phyloP scores from a whole-genome alignment of 116 monocot genomes.

The Iris pallida region DNA sequence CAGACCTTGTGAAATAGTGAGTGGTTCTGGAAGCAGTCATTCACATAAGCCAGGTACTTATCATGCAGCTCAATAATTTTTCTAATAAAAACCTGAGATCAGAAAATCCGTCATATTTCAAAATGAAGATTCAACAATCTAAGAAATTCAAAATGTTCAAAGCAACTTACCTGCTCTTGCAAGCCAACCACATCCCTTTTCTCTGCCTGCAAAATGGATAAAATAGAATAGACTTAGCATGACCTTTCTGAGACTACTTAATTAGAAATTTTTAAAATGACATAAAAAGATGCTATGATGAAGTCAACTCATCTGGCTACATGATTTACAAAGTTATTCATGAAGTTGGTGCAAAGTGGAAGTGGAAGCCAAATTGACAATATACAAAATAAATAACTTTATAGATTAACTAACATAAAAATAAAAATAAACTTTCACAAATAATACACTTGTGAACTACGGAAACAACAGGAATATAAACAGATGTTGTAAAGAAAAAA shows the following conservation, averaged over 20 bases:
- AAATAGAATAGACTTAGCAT: background rate
- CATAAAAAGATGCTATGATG: no score
- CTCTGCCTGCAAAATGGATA: slow-evolving; percentile 47
- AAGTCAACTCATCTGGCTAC: no score
- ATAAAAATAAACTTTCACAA: no score
- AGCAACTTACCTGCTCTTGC: slow-evolving; percentile 66
- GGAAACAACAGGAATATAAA: no score
- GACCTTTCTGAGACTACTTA: background rate
- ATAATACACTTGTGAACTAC: no score
- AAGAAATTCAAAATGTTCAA: background rate
- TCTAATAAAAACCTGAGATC: slow-evolving; percentile 38
- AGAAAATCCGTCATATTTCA: background rate
- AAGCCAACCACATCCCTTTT: slow-evolving; percentile 71
- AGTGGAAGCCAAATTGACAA: no score
- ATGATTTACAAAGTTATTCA: no score
- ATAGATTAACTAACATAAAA: no score
- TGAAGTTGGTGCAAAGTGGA: no score
- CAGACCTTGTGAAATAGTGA: slow-evolving; percentile 44
- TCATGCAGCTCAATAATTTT: slow-evolving; percentile 48
- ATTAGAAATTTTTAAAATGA: no score
- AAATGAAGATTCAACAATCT: background rate
- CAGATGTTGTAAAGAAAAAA: no score
- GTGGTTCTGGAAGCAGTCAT: slow-evolving; percentile 35
- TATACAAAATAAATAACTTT: no score
- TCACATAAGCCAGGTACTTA: slow-evolving; percentile 41